Percentiles rank a stretch among this genome's conserved stretches.
Evolutionary conservation across 2,329 filamentous ascomycete species (phyloP).

Genomic region (Alternaria gansuensis): DNA sequence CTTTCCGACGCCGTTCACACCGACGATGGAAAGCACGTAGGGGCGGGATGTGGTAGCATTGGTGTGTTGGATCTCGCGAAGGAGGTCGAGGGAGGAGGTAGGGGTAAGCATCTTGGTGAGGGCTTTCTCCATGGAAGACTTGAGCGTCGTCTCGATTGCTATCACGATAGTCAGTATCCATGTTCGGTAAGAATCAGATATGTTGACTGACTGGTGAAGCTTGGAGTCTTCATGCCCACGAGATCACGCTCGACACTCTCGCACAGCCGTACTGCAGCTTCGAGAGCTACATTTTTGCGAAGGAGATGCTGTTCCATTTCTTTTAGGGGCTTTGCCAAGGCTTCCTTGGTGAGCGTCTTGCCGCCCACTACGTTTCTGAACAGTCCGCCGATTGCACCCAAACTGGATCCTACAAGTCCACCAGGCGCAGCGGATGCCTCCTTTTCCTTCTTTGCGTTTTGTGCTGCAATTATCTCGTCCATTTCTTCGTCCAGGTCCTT

Average conservation of each 20-base stretch:
- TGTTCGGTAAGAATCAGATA: background rate
- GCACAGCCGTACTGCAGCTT: conserved; percentile 90
- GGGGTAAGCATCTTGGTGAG: conserved; percentile 95
- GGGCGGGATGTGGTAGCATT: conserved; percentile 75
- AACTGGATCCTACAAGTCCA: conserved; percentile 78
- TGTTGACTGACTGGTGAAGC: conserved; percentile 73
- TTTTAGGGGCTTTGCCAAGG: conserved; percentile 91
- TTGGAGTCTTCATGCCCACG: conserved; percentile 88
- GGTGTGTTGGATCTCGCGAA: conserved; percentile 83
- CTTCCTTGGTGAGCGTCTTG: conserved; percentile 86
- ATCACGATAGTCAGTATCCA: conserved; percentile 21
- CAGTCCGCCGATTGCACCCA: conserved; percentile 84
- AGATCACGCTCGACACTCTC: conserved; percentile 91
- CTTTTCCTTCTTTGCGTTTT: conserved; percentile 66
- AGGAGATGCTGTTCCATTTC: conserved; percentile 95
- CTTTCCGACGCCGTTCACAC: conserved; percentile 98
- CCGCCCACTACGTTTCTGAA: conserved; percentile 96
- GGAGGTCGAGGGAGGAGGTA: conserved; percentile 90
- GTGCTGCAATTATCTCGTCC: conserved; percentile 82
- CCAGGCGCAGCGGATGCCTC: conserved; percentile 40
- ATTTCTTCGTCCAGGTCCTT: conserved; percentile 95
- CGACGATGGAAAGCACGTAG: conserved; percentile 97
- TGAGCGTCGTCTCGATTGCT: conserved; percentile 82
- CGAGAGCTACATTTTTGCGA: conserved; percentile 94
- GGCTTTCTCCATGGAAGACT: conserved; percentile 87